Percentiles rank a stretch among this genome's conserved stretches.
These are phyloP conservation scores for Elaeagnus macrophylla DNA, from an alignment of 306 rosid species.

Conservation along the genomic window DNA sequence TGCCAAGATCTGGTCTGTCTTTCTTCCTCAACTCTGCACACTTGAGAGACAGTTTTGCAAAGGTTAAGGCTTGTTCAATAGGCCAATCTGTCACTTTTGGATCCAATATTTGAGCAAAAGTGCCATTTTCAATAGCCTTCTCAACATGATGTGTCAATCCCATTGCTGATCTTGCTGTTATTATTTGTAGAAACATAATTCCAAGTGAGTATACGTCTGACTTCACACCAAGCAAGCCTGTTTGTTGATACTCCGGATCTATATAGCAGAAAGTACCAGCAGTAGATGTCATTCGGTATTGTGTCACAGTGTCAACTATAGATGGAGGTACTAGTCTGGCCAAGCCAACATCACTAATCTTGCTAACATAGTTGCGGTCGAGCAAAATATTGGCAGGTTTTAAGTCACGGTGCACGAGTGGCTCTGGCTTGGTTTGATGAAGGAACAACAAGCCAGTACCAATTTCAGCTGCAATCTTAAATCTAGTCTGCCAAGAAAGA, in stretches of 20 bases:
- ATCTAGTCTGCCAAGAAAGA: slow-evolving; percentile 78
- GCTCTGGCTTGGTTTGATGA: slow-evolving; percentile 94
- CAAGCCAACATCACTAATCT: slow-evolving; percentile 84
- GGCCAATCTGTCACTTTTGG: slow-evolving; percentile 78
- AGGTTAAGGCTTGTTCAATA: slow-evolving; percentile 39
- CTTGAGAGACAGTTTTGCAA: slow-evolving; percentile 56
- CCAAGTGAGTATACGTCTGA: slow-evolving; percentile 91
- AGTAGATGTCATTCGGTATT: slow-evolving; percentile 75
- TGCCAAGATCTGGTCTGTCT: slow-evolving; percentile 83
- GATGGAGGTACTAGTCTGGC: slow-evolving; percentile 85
- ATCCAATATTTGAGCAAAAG: slow-evolving; percentile 49
- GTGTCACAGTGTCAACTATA: slow-evolving; percentile 57
- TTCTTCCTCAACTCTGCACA: slow-evolving; percentile 71
- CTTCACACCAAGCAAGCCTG: slow-evolving; percentile 92
- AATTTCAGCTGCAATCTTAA: slow-evolving; percentile 78
- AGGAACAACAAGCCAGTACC: slow-evolving; percentile 81
- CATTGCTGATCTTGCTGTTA: slow-evolving; percentile 82
- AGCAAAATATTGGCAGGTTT: slow-evolving; percentile 84
- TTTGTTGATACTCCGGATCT: slow-evolving; percentile 94
- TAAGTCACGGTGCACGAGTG: slow-evolving; percentile 89
- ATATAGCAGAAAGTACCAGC: slow-evolving; percentile 97
- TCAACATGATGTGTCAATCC: slow-evolving; percentile 76
- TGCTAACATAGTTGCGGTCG: slow-evolving; percentile 66
- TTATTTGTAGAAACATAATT: slow-evolving; percentile 62
- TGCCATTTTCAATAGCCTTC: slow-evolving; percentile 59